A percentile compares a stretch with the other conserved stretches of the same genome.
These are phyloP conservation scores for Ogataea hybrid DNA, from an alignment of 1,139 yeast genomes.

Conservation along the genomic window DNA sequence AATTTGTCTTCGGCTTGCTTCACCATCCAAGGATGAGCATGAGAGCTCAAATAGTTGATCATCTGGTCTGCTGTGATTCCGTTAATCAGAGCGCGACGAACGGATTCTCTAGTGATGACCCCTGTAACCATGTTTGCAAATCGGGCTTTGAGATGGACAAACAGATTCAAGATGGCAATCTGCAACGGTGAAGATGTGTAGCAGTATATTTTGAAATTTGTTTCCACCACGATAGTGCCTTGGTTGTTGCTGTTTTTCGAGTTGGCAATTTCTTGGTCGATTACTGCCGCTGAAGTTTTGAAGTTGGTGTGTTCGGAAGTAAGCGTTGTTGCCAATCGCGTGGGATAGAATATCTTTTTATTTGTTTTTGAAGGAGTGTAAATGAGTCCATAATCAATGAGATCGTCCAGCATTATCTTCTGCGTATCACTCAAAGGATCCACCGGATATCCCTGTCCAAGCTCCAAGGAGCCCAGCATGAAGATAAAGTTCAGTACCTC, in stretches of 20 bases:
- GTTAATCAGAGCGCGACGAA: conserved; percentile 74
- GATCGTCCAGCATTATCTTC: conserved; percentile 80
- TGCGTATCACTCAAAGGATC: conserved; percentile 77
- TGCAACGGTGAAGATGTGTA: conserved; percentile 95
- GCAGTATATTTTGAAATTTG: conserved; percentile 90
- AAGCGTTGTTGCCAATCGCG: conserved; percentile 84
- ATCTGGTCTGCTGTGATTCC: conserved; percentile 97
- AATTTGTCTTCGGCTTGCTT: conserved; percentile 64
- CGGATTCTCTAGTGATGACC: conserved; percentile 87
- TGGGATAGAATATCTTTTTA: conserved; percentile 68
- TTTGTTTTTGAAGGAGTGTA: conserved; percentile 49
- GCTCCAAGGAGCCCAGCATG: conserved; percentile 86
- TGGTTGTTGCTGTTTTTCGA: conserved; percentile 30
- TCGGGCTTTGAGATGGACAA: conserved; percentile 80
- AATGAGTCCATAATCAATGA: conserved; percentile 88
- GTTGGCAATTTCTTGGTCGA: conserved; percentile 54
- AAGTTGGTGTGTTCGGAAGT: conserved; percentile 79
- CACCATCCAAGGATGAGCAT: conserved; percentile 93
- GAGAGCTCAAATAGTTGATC: conserved; percentile 81
- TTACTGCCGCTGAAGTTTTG: conserved; percentile 67
- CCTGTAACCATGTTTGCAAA: conserved; percentile 94
- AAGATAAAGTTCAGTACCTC: conserved; percentile 92
- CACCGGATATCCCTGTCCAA: conserved; percentile 82
- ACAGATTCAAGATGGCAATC: conserved; percentile 85
- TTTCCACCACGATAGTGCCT: conserved; percentile 85